These are phyloP conservation scores for Ilex aquifolium DNA, from an alignment of 257 asterid genomes.

Conservation along the genomic window DNA sequence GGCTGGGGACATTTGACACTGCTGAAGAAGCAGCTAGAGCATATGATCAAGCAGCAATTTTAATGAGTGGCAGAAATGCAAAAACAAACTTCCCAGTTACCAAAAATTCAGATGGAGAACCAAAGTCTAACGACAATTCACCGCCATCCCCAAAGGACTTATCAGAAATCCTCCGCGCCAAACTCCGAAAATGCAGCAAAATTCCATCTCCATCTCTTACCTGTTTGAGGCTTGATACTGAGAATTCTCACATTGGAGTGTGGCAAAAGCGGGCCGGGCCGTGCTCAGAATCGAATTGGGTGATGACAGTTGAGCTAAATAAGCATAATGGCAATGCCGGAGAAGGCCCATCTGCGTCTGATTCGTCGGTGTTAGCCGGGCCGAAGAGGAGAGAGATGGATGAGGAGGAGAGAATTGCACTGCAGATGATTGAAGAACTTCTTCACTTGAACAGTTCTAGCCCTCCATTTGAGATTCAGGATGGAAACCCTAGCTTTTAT, in stretches of 20 bases:
- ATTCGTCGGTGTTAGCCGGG: not conserved
- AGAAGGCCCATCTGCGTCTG: not conserved
- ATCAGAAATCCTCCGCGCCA: slow-evolving; percentile 63
- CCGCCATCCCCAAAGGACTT: slow-evolving; percentile 24
- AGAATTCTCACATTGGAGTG: slow-evolving; percentile 78
- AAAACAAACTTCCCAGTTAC: slow-evolving; percentile 66
- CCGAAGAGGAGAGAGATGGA: slow-evolving; percentile 31
- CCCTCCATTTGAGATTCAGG: not conserved
- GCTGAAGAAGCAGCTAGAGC: slow-evolving; percentile 87
- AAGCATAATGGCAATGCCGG: slow-evolving; percentile 23
- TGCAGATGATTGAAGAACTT: slow-evolving; percentile 85
- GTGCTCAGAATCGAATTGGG: slow-evolving; percentile 73
- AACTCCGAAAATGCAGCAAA: slow-evolving; percentile 70
- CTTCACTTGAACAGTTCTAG: slow-evolving; percentile 36
- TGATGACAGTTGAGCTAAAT: slow-evolving; percentile 74
- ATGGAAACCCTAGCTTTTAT: not conserved
- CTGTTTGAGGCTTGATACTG: slow-evolving; percentile 75
- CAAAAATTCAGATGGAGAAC: slow-evolving; percentile 21
- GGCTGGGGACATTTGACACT: slow-evolving; percentile 84
- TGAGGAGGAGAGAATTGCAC: slow-evolving; percentile 64
- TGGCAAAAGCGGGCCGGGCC: slow-evolving; percentile 97
- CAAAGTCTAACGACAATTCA: slow-evolving; percentile 1
- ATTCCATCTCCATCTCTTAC: slow-evolving; percentile 82
- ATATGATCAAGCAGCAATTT: slow-evolving; percentile 73
- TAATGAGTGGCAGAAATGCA: slow-evolving; percentile 73